phyloP scores from a whole-genome alignment of 805 yeast genomes.

The Starmerella ratchasimensis region DNA sequence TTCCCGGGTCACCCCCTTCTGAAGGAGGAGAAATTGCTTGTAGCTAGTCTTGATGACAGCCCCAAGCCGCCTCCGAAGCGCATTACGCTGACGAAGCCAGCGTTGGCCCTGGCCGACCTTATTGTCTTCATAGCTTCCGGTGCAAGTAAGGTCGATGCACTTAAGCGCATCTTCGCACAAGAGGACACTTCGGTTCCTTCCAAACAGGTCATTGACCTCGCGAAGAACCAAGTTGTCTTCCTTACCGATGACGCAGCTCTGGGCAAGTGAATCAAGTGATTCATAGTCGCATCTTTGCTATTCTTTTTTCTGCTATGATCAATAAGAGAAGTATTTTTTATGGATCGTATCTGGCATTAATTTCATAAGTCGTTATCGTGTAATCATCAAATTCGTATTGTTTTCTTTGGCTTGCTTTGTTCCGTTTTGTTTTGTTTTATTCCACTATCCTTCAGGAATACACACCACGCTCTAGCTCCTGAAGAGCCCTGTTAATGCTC shows the following conservation, averaged over 20 bases:
- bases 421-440: not conserved
- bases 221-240: conserved; percentile 48
- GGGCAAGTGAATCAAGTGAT: conserved; percentile 25
- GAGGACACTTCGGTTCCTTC: conserved; percentile 40
- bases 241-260: conserved; percentile 73
- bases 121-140: conserved; percentile 87
- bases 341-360: not conserved
- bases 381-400: not conserved
- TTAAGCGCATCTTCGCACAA: conserved; percentile 52
- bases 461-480: conserved; percentile 12
- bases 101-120: conserved; percentile 38
- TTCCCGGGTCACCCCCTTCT: conserved; percentile 74
- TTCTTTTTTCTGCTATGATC: not conserved
- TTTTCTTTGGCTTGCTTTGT: too few species aligned
- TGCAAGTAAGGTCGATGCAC: conserved; percentile 59
- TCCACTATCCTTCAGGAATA: not conserved
- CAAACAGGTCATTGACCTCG: conserved; percentile 52
- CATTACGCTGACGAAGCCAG: conserved; percentile 76
- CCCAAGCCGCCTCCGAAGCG: conserved; percentile 91
- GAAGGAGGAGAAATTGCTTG: conserved; percentile 35
- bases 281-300: not conserved
- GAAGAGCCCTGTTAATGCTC: conserved; percentile 21
- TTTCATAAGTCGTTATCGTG: not conserved
- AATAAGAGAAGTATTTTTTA: not conserved
- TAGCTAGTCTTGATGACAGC: conserved; percentile 61